Percentiles rank a stretch among this genome's conserved stretches.
phyloP scores from a whole-genome alignment of 148 eudicot genomes.

The Rhododendron mucronatum region DNA sequence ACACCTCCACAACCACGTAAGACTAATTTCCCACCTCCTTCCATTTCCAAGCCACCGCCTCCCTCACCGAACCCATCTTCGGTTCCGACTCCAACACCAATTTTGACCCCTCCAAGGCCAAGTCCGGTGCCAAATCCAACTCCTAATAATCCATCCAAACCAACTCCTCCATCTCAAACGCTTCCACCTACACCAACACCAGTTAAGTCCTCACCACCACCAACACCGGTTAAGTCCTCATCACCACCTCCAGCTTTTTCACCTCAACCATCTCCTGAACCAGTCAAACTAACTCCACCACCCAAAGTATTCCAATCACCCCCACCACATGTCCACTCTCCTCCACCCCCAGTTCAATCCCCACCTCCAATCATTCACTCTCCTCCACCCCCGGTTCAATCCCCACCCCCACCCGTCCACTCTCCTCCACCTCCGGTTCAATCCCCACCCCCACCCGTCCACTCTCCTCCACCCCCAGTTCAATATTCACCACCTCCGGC shows the following conservation, averaged over 20 bases:
- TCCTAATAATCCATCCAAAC: not conserved
- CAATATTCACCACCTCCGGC: slow-evolving; percentile 14
- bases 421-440: not conserved
- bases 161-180: not conserved
- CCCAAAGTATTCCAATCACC: not conserved
- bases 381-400: slow-evolving; percentile 14
- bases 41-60: slow-evolving; percentile 12
- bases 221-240: slow-evolving; percentile 4
- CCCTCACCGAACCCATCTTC: slow-evolving; percentile 13
- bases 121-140: slow-evolving; percentile 6
- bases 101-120: not conserved
- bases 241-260: slow-evolving; percentile 13
- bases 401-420: not conserved
- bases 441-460: slow-evolving; percentile 5
- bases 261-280: slow-evolving; percentile 14
- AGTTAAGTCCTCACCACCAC: not conserved
- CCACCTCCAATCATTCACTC: slow-evolving; percentile 14
- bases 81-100: slow-evolving; percentile 5
- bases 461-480: slow-evolving; percentile 16
- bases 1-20: slow-evolving; percentile 1
- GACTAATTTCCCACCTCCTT: slow-evolving; percentile 14
- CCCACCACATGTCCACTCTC: not conserved
- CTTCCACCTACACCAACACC: not conserved
- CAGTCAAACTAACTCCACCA: not conserved
- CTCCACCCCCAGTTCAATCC: not conserved